Conservation (phyloP, 1,284 basidiomycete genomes). For the Ustilago loliicola region DNA sequence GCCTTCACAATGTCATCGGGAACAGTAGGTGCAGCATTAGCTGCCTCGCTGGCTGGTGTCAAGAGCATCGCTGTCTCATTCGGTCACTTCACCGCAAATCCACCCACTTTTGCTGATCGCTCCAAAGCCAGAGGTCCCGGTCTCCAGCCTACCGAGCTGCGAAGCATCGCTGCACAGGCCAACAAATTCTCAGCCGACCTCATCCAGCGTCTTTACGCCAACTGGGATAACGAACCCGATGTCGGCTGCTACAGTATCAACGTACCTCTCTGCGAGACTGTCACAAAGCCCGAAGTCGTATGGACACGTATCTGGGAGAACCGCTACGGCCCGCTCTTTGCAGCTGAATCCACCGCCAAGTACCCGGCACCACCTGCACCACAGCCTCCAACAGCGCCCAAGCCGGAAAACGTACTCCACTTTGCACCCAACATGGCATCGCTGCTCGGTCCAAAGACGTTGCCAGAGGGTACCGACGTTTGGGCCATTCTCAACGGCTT, state of each 20-base stretch:
- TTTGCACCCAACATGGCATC: slow-evolving; percentile 65
- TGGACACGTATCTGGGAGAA: slow-evolving; percentile 68
- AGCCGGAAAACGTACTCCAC: slow-evolving; percentile 46
- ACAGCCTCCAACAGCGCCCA: slow-evolving; percentile 44
- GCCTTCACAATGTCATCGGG: slow-evolving; percentile 67
- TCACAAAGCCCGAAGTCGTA: slow-evolving; percentile 55
- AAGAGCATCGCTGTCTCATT: slow-evolving; percentile 63
- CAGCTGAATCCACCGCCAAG: slow-evolving; percentile 26
- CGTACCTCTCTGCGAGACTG: slow-evolving; percentile 63
- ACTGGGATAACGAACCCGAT: slow-evolving; percentile 59
- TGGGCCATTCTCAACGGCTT: slow-evolving; percentile 66
- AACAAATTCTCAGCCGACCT: slow-evolving; percentile 44
- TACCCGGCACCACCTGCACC: slow-evolving; percentile 32
- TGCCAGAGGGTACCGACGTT: slow-evolving; percentile 59
- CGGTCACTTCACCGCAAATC: slow-evolving; percentile 60
- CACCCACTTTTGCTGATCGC: slow-evolving; percentile 49
- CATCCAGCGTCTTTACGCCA: slow-evolving; percentile 53
- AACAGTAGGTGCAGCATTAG: slow-evolving; percentile 67
- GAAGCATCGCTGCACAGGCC: slow-evolving; percentile 34
- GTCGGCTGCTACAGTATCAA: slow-evolving; percentile 66
- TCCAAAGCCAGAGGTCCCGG: slow-evolving; percentile 32
- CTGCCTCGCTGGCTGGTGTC: slow-evolving; percentile 60
- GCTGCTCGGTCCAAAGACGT: slow-evolving; percentile 53
- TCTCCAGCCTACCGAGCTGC: slow-evolving; percentile 29
- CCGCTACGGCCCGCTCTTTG: slow-evolving; percentile 54